Conservation (phyloP, 164 flowering plant species). For the Macadamia integrifolia region DNA sequence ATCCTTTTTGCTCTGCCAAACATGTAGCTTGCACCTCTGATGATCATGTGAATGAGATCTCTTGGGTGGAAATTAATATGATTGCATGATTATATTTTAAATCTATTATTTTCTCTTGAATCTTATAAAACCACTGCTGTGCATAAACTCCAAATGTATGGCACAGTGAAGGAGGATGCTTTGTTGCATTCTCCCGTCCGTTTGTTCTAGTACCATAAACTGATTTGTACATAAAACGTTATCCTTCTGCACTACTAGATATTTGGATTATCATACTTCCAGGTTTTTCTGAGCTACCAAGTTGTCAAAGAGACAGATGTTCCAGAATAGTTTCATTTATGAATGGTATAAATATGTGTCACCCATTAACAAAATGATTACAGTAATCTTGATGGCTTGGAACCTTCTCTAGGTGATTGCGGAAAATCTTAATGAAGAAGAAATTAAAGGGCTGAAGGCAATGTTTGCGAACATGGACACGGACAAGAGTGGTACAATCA, state of each 20-base stretch:
- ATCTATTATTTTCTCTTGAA: background rate
- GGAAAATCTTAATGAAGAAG: conserved; percentile 79
- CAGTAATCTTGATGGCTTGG: background rate
- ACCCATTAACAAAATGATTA: background rate
- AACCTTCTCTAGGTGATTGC: conserved; percentile 63
- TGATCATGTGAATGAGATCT: too few relatives aligned
- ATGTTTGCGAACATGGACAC: conserved; percentile 92
- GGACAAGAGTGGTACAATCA: conserved; percentile 82
- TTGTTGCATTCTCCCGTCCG: too few relatives aligned
- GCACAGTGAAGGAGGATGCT: too few relatives aligned
- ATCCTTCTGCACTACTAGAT: background rate
- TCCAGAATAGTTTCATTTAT: background rate
- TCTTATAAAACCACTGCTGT: too few relatives aligned
- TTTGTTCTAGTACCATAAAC: background rate
- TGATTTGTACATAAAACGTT: background rate
- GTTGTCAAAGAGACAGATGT: too few relatives aligned
- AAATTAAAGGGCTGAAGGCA: conserved; percentile 81
- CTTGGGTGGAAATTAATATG: too few relatives aligned
- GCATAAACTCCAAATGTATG: too few relatives aligned
- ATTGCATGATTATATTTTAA: too few relatives aligned
- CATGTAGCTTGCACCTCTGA: too few relatives aligned
- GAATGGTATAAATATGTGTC: background rate
- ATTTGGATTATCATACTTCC: too few relatives aligned
- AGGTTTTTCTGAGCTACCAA: too few relatives aligned
- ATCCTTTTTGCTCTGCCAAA: too few relatives aligned